Base-by-base conservation (phyloP, 2,329 filamentous ascomycete genomes). In the Sporothrix inflata region DNA sequence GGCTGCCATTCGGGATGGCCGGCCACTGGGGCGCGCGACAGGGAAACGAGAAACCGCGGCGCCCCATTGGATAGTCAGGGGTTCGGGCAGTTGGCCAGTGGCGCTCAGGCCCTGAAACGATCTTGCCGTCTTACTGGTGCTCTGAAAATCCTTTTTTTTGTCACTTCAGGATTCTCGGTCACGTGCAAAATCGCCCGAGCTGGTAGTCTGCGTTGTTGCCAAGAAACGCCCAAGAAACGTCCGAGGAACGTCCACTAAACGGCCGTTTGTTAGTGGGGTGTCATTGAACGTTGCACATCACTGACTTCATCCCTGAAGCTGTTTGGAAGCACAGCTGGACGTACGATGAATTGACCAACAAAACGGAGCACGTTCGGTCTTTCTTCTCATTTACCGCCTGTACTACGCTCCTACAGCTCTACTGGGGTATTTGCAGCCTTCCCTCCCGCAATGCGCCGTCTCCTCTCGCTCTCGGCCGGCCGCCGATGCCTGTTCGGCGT, bases 21-120 rank as follows among this genome's bases (percentile, higher is more conserved):
- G 60, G 60, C 38, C 60, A 42, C 21, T 65, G 60, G n/a, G 38
- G 21, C 24, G 21, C 60, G 60, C 60, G 38, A 65, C 60, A 65
- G 60, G 60, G 38, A 24, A 40, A 14, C 9, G 57, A 27, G 51
- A 55, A 65, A 42, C 60, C 60, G 60, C 60, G 60, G 38, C 60
- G 38, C 38, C 12, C 14, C 40, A 65, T 65, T 65, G 60, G 38
- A 63, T 27, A 45, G 38, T 45, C 60, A 65, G 60, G 60, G 55
- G 57, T 16, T 14, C 11, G 27, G 27, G 53, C 24, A 14, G 57
- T 27, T 45, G 21, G 14, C 21, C 38, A 45, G 60, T 65, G 38
- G 38, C 60, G 38, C 24, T 21, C 51, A 55, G 12, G 51, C 60
- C 38, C 60, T 65, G 60, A 27, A 45, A 45, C 60, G 9, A 27